Percentiles rank a stretch among this genome's conserved stretches.
Evolutionary conservation across 1,139 yeast species (phyloP).

Genomic region (Lodderomyces jiufengensis): DNA sequence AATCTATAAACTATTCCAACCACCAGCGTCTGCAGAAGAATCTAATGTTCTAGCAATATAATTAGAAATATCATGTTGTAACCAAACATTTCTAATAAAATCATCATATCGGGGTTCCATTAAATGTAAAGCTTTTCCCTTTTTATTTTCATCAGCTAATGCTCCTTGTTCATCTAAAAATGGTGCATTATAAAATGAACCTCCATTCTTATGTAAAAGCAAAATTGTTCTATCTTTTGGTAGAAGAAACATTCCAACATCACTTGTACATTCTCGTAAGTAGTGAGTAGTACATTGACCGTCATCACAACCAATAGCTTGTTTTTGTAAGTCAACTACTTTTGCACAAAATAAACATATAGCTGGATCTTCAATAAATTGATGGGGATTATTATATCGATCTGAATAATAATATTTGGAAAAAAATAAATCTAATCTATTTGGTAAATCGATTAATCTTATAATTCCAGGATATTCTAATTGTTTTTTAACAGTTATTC

Average conservation of each 20-base stretch:
- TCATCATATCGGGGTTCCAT: constrained; percentile 63
- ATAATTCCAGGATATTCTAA: constrained; percentile 70
- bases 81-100: constrained; percentile 66
- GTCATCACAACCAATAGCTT: constrained; percentile 44
- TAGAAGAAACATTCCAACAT: constrained; percentile 72
- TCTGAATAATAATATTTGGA: constrained; percentile 52
- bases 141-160: constrained; percentile 67
- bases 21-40: constrained; percentile 79
- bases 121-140: constrained; percentile 69
- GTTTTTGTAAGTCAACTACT: constrained; percentile 62
- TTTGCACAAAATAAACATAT: constrained; percentile 81
- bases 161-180: constrained; percentile 88
- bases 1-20: constrained; percentile 83
- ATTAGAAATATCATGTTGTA: constrained; percentile 76
- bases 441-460: constrained; percentile 57
- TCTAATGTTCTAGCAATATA: constrained; percentile 77
- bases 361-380: constrained; percentile 69
- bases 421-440: constrained; percentile 68
- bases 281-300: constrained; percentile 73
- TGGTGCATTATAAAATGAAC: constrained; percentile 83
- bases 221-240: constrained; percentile 74
- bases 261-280: constrained; percentile 61
- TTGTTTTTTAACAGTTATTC: constrained; percentile 16
- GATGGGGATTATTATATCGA: constrained; percentile 37
- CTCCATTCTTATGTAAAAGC: constrained; percentile 64